phyloP scores from a whole-genome alignment of 2,329 filamentous ascomycete genomes.

The Delphinella strobiligena region DNA sequence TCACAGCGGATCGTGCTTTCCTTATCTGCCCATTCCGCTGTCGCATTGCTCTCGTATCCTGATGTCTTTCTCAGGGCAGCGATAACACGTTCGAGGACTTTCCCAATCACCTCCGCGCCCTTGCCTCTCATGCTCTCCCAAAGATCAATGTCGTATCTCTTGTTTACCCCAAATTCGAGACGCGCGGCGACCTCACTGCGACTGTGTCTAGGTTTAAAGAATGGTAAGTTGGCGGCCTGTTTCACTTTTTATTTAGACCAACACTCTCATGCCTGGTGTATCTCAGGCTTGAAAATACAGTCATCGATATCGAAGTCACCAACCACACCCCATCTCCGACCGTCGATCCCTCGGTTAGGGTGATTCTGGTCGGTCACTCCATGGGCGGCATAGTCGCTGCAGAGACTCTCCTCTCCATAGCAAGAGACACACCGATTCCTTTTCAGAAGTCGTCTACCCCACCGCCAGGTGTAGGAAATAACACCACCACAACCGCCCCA shows the following conservation, averaged over 20 bases:
- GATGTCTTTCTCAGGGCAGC: no score
- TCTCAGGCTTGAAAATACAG: slow-evolving; percentile 68
- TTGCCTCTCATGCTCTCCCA: slow-evolving; percentile 54
- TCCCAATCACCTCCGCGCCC: slow-evolving; percentile 55
- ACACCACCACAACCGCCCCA: slow-evolving; percentile 7
- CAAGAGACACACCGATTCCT: slow-evolving; percentile 48
- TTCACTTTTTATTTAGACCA: no score
- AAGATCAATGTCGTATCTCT: slow-evolving; percentile 54
- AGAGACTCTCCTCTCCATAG: slow-evolving; percentile 67
- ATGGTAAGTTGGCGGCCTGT: no score
- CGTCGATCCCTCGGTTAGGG: slow-evolving; percentile 71
- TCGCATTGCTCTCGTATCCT: slow-evolving; percentile 9
- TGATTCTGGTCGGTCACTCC: slow-evolving; percentile 73
- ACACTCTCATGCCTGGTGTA: neutral
- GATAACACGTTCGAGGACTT: slow-evolving; percentile 70
- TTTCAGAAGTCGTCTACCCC: slow-evolving; percentile 12
- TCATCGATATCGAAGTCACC: slow-evolving; percentile 87
- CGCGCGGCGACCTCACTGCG: slow-evolving; percentile 60
- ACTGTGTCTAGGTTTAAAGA: slow-evolving; percentile 63
- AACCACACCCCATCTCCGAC: slow-evolving; percentile 71
- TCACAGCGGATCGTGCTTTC: no score
- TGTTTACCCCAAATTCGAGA: slow-evolving; percentile 73
- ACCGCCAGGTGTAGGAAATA: slow-evolving; percentile 9
- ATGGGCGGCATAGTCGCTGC: slow-evolving; percentile 91
- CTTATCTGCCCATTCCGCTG: slow-evolving; percentile 5